These are phyloP conservation scores for Fragilariopsis cylindrus DNA, from an alignment of 108 stramenopile species.

Conservation along the genomic window DNA sequence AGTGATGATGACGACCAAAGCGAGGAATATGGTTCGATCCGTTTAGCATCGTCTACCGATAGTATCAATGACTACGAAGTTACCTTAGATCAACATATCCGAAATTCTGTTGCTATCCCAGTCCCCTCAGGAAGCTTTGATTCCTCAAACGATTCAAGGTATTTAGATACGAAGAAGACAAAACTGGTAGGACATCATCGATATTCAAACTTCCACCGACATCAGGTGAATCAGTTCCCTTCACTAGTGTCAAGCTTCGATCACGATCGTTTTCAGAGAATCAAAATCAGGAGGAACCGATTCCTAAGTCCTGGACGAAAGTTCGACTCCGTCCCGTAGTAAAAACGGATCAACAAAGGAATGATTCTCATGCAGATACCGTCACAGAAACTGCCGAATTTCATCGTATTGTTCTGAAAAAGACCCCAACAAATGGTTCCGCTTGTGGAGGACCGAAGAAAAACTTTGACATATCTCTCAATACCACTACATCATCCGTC, in stretches of 20 bases:
- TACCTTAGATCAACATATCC: constrained; percentile 14
- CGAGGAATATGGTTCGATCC: constrained; percentile 15
- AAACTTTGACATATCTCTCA: not conserved
- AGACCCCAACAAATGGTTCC: constrained; percentile 15
- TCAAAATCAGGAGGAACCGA: constrained; percentile 13
- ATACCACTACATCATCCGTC: constrained; percentile 1
- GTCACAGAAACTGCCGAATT: constrained; percentile 17
- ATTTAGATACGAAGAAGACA: not conserved
- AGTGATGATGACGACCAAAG: constrained; percentile 17
- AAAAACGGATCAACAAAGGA: not conserved
- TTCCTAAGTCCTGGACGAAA: constrained; percentile 43
- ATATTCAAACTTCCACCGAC: constrained; percentile 16
- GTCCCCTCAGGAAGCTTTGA: not conserved
- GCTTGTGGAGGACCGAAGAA: constrained; percentile 6
- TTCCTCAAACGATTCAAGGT: constrained; percentile 4
- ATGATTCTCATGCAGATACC: not conserved
- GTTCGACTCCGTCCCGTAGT: constrained; percentile 34
- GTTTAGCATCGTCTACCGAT: constrained; percentile 15
- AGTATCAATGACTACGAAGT: constrained; percentile 36
- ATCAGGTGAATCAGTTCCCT: not conserved
- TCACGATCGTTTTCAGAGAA: constrained; percentile 24
- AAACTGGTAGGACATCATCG: constrained; percentile 5
- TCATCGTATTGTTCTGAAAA: constrained; percentile 17
- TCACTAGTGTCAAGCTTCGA: constrained; percentile 27
- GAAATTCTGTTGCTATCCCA: constrained; percentile 21